Evolutionary conservation across 352 stramenopile genomes (phyloP), one percentile per base, ranked within the genome.

Genomic region (Globisporangium apiculatum): DNA sequence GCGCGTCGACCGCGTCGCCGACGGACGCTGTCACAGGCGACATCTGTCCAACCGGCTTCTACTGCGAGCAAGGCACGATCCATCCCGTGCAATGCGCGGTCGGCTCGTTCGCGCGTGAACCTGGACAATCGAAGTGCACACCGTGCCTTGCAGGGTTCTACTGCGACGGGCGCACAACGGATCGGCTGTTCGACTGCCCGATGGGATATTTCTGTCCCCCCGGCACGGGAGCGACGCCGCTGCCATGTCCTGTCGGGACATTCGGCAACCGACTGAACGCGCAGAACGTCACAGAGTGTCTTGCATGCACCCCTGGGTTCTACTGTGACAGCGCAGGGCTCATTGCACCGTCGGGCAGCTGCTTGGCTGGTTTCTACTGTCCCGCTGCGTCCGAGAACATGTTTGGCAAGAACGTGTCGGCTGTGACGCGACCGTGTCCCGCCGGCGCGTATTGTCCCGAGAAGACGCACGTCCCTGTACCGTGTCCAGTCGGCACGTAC

Each of bases 361-460:
- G 87, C 43, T 55, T 61, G 5, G 48, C 65, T 18, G 86, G 86
- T 3, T 86, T 51, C 18, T 93, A 74, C 57, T 96, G 81, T 31
- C 75, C 65, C 5, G 51, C 63, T 38, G 49, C 70, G 11, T 75
- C 78, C 0, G 66, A 79, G 52, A 73, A 66, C 53, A 55, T 60
- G 1, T 85, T 79, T 48, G 75, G 73, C 0, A 78, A 65, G 53
- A 84, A 58, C 35, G 43, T 37, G 7, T 56, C 53, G 1, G 79
- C 71, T 15, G 64, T 64, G 9, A 80, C 64, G 0, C 72, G 75
- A n/a, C 51, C 66, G 7, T 97, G 89, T 67, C 72, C 84, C 14
- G 49, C 47, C 6, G 92, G 92, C 5, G 58, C 66, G 0, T 97
- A 89, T 53, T 97, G 91, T 46, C 73, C 75, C 1, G 60, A 82